These are phyloP conservation scores for Podaxis sp. DNA, from an alignment of 768 basidiomycete species.

Conservation along the genomic window DNA sequence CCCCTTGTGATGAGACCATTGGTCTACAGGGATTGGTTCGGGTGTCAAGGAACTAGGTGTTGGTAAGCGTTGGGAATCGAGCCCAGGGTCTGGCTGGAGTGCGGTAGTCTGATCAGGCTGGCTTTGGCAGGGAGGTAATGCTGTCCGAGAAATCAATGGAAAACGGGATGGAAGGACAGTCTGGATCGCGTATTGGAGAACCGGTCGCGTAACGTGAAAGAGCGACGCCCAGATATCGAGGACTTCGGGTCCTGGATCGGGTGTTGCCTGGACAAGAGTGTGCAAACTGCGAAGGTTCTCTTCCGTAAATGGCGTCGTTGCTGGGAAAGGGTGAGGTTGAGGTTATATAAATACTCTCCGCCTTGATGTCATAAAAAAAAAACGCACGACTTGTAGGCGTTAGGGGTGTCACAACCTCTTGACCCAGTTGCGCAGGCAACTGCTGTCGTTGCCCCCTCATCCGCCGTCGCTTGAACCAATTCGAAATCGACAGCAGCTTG, in stretches of 20 bases:
- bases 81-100: neutral
- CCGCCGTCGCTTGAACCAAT: constrained; percentile 4
- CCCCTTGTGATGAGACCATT: neutral
- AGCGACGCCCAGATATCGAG: constrained; percentile 1
- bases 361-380: neutral
- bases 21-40: neutral
- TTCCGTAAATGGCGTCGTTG: neutral
- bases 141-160: neutral
- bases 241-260: neutral
- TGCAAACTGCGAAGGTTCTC: constrained; percentile 4
- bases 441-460: neutral
- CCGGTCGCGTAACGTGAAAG: neutral
- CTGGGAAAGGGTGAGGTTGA: neutral
- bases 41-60: constrained; percentile 16
- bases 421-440: neutral
- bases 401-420: neutral
- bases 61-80: constrained; percentile 11
- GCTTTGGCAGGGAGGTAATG: neutral
- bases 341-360: neutral
- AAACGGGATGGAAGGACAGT: neutral
- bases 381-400: neutral
- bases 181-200: neutral
- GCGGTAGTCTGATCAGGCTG: neutral
- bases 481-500: neutral
- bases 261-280: constrained; percentile 1